These are phyloP conservation scores for Aureococcus anophagefferens DNA, from an alignment of 108 stramenopile genomes.

Conservation along the genomic window DNA sequence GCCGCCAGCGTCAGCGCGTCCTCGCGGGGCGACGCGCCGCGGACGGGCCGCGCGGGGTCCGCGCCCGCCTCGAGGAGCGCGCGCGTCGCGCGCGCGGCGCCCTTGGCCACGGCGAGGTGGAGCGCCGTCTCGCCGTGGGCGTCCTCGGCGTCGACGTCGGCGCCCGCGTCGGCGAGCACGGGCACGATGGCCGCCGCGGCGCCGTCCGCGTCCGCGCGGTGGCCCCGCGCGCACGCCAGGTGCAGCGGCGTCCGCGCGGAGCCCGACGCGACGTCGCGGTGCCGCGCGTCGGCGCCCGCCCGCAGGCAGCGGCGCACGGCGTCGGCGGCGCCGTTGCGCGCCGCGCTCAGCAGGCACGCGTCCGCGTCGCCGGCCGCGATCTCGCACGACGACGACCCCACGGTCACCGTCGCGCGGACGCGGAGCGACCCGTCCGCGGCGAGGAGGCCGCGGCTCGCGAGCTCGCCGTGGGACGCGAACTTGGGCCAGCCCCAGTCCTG, in stretches of 20 bases:
- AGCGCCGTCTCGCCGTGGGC: slow-evolving; percentile 10
- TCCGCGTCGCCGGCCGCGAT: background rate
- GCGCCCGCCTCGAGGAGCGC: background rate
- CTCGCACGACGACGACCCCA: background rate
- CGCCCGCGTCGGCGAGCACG: background rate
- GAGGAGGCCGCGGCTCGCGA: background rate
- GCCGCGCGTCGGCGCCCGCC: background rate
- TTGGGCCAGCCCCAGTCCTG: background rate
- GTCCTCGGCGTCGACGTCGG: slow-evolving; percentile 3
- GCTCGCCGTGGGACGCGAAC: background rate
- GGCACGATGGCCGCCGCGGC: background rate
- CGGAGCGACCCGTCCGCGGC: background rate
- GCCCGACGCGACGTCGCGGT: background rate
- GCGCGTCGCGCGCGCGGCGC: background rate
- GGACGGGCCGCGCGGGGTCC: background rate
- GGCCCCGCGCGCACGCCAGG: background rate
- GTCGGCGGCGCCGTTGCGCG: background rate
- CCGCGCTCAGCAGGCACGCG: background rate
- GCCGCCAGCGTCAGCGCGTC: background rate
- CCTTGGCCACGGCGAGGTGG: slow-evolving; percentile 7
- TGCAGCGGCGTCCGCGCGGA: background rate
- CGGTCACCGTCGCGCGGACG: background rate
- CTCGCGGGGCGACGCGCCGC: background rate
- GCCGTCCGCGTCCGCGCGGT: background rate
- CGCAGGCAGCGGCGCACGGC: background rate